Evolutionary conservation across 805 yeast species (phyloP).

Genomic region (Yamadazyma ubonensis): DNA sequence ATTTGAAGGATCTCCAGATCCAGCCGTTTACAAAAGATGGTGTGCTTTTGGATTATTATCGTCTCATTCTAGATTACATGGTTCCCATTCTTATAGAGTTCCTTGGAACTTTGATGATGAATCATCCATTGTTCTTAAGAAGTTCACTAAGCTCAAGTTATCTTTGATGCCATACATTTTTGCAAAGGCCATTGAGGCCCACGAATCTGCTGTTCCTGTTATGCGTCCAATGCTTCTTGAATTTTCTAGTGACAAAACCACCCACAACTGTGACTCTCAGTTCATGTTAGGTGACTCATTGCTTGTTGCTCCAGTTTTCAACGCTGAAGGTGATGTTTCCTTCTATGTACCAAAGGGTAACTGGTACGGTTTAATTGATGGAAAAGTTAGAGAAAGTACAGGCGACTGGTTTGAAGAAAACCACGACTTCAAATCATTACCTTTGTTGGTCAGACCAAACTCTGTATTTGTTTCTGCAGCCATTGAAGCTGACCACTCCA

Average conservation of each 20-base stretch:
- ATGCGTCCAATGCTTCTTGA: constrained; percentile 34
- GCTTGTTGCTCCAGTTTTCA: constrained; percentile 36
- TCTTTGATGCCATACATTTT: constrained; percentile 34
- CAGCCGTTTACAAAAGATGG: constrained; percentile 39
- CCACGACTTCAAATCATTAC: constrained; percentile 31
- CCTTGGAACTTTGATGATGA: constrained; percentile 42
- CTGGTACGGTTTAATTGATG: constrained; percentile 37
- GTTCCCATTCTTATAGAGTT: constrained; percentile 36
- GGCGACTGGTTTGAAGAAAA: constrained; percentile 26
- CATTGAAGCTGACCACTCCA: constrained; percentile 17
- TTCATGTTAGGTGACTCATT: constrained; percentile 32
- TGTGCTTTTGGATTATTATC: constrained; percentile 38
- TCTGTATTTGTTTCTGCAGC: constrained; percentile 26
- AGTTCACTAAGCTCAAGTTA: constrained; percentile 33
- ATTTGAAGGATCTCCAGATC: constrained; percentile 37
- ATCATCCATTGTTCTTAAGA: constrained; percentile 28
- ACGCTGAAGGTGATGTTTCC: constrained; percentile 27
- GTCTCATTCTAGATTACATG: constrained; percentile 39
- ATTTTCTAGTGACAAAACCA: constrained; percentile 26
- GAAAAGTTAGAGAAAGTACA: constrained; percentile 23
- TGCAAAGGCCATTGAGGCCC: constrained; percentile 26
- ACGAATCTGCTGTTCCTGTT: constrained; percentile 27
- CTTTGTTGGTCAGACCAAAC: constrained; percentile 27
- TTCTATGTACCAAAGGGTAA: constrained; percentile 32
- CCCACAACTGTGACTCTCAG: constrained; percentile 30